Evolutionary conservation across 371 early-diverging fungal species (phyloP), one percentile per base, ranked within the genome.

Genomic region (Apophysomyces elegans): DNA sequence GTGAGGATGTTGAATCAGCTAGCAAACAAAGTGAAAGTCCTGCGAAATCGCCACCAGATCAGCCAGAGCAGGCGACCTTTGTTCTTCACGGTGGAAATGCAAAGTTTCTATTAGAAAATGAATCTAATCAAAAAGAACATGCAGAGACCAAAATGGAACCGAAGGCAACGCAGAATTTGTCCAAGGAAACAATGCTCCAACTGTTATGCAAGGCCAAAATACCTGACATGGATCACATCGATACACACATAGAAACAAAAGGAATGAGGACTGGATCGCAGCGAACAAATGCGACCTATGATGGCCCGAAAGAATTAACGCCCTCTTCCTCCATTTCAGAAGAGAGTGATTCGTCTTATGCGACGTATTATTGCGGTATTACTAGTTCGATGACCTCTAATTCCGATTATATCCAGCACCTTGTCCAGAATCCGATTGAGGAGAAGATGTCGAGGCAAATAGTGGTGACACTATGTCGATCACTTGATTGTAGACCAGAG

Each of bases 241-340:
- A 50, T 7, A 47, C 7, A 7, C n/a, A 1, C 11, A 9, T 21
- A 21, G 18, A 16, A 21, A 1, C 16, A 16, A 21, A 50, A 26
- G 18, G 41, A 1, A 41, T 41, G 41, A 41, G 5, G 41, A 13
- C 8, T 41, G 41, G 13, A 41, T 41, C 32, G 5, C 41, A 41
- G 11, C 41, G 41, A 5, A 41, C 32, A 26, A 26, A 26, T 26
- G 32, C 32, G 12, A 12, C 46, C n/a, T 18, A 4, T 1, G 12
- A 43, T 12, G n/a, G 16, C 46, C 54, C 54, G 3, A 50, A 50
- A 21, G 54, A 7, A 21, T 21, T 50, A 11, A 50, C 54, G 21
- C 54, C 54, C 5, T 50, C 54, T 18, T 50, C 54, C 21, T 50
- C 54, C 5, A 50, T 50, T 16, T 50, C 54, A 5, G 54, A 50